Percentiles rank a stretch among this genome's conserved stretches.
Evolutionary conservation across 208 protist genomes (phyloP).

Genomic region (Porcisia hertigi): DNA sequence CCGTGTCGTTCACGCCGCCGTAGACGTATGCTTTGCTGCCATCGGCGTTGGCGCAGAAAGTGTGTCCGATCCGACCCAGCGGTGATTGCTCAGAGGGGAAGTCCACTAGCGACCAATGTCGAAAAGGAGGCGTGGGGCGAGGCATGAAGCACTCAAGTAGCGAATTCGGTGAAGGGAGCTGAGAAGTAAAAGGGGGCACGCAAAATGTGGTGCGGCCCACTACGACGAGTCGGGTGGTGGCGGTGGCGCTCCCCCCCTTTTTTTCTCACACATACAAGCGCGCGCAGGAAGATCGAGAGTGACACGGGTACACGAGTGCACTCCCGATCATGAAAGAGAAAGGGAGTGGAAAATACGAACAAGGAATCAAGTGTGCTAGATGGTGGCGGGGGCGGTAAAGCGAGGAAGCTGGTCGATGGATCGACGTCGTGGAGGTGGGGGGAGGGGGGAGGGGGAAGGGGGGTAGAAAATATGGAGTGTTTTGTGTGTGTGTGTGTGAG

Average conservation of each 20-base stretch:
- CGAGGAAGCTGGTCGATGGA: neutral
- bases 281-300: neutral
- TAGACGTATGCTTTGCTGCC: constrained; percentile 84
- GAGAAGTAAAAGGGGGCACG: neutral
- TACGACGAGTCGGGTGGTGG: neutral
- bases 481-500: neutral
- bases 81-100: constrained; percentile 46
- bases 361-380: neutral
- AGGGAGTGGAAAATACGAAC: neutral
- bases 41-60: constrained; percentile 68
- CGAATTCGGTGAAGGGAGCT: neutral
- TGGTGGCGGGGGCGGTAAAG: neutral
- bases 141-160: constrained; percentile 14
- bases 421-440: neutral
- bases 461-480: neutral
- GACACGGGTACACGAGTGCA: neutral
- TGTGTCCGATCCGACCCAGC: constrained; percentile 85
- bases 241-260: neutral
- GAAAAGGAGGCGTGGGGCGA: constrained; percentile 23
- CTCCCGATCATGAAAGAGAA: neutral
- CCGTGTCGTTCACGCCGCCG: constrained; percentile 84
- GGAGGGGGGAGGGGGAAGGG: no score
- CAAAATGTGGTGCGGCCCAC: neutral
- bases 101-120: constrained; percentile 54
- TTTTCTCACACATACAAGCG: neutral